Evolutionary conservation across 2,329 filamentous ascomycete genomes (phyloP).

Genomic region (Pseudocercospora fijiensis): DNA sequence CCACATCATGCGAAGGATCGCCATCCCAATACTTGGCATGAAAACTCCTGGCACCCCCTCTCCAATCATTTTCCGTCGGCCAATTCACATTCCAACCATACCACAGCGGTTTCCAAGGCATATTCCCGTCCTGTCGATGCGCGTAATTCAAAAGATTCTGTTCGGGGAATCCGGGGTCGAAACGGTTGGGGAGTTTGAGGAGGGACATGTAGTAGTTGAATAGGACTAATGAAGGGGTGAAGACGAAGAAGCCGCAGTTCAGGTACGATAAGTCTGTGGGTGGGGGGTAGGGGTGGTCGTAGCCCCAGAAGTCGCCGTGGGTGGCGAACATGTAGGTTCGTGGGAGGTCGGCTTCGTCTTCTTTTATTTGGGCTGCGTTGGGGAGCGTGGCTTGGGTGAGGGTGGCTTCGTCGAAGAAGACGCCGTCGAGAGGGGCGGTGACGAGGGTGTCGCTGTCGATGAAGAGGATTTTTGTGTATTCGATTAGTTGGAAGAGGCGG

Average conservation of each 20-base stretch:
- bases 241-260: conserved; percentile 43
- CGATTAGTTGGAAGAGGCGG: conserved; percentile 37
- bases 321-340: conserved; percentile 44
- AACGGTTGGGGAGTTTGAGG: conserved; percentile 35
- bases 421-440: conserved; percentile 31
- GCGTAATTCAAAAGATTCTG: conserved; percentile 45
- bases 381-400: conserved; percentile 34
- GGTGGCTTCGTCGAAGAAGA: conserved; percentile 42
- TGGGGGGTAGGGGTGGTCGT: conserved; percentile 38
- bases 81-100: conserved; percentile 44
- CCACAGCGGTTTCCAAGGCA: conserved; percentile 44
- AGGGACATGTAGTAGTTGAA: conserved; percentile 43
- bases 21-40: conserved; percentile 46
- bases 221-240: conserved; percentile 36
- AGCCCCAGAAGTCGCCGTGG: conserved; percentile 36
- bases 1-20: conserved; percentile 38
- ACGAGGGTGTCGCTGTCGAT: conserved; percentile 39
- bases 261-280: conserved; percentile 33
- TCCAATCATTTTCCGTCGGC: conserved; percentile 41
- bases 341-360: conserved; percentile 41
- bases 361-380: conserved; percentile 26
- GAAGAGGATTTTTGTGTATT: conserved; percentile 40
- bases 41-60: conserved; percentile 39
- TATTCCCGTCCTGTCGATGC: conserved; percentile 41
- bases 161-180: conserved; percentile 39